Percentiles rank a stretch among this genome's conserved stretches.
Conservation (phyloP, 129 eudicot genomes). For the Gnaphalium uliginosum region DNA sequence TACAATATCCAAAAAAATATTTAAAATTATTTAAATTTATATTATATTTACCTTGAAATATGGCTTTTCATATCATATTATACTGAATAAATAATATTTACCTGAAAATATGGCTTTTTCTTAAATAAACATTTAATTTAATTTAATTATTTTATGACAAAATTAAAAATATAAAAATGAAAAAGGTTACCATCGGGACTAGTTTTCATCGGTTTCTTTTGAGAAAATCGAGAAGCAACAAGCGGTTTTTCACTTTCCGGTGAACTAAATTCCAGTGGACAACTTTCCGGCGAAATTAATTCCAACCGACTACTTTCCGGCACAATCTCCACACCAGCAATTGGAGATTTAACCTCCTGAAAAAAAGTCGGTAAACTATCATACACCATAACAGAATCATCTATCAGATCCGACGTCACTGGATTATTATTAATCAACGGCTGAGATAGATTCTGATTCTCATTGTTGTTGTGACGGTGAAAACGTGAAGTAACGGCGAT, state of each 20-base stretch:
- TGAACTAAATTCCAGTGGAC: constrained; percentile 29
- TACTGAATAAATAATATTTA: too few relatives aligned
- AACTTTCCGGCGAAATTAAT: constrained; percentile 31
- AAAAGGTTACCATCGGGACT: constrained; percentile 45
- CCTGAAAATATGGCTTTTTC: too few relatives aligned
- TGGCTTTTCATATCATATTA: too few relatives aligned
- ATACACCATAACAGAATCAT: constrained; percentile 13
- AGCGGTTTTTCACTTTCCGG: constrained; percentile 43
- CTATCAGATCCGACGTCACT: constrained; percentile 22
- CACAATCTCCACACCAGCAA: constrained; percentile 15
- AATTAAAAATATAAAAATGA: not conserved
- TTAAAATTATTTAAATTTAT: too few relatives aligned
- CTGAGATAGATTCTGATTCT: constrained; percentile 19
- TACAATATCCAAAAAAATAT: too few relatives aligned
- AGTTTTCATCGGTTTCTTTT: constrained; percentile 45
- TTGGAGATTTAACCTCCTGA: not conserved
- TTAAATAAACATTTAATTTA: too few relatives aligned
- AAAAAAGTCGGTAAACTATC: constrained; percentile 13
- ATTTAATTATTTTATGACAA: not conserved
- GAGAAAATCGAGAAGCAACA: constrained; percentile 44
- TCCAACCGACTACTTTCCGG: constrained; percentile 15
- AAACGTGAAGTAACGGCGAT: constrained; percentile 53
- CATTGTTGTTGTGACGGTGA: constrained; percentile 11
- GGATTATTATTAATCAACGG: constrained; percentile 13
- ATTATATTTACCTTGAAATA: too few relatives aligned